phyloP scores from a whole-genome alignment of 2,329 filamentous ascomycete genomes.

The Colletotrichum agaves region DNA sequence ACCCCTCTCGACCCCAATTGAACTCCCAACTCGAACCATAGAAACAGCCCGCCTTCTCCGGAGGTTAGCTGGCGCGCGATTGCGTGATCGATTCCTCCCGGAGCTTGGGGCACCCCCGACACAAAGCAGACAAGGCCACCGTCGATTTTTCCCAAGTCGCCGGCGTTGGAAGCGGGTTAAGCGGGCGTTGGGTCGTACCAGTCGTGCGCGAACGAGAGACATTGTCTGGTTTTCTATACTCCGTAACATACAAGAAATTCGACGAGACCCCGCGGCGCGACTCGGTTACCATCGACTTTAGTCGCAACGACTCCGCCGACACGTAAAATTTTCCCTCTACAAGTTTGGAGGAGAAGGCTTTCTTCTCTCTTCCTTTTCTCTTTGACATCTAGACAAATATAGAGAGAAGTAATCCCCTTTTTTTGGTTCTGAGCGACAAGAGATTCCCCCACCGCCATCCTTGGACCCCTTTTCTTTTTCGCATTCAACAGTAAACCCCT shows the following conservation, averaged over 20 bases:
- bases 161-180: background rate
- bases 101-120: slow-evolving; percentile 26
- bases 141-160: slow-evolving; percentile 13
- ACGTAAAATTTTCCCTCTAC: background rate
- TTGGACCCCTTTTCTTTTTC: background rate
- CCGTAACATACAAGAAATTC: slow-evolving; percentile 32
- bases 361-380: slow-evolving; percentile 4
- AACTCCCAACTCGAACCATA: slow-evolving; percentile 17
- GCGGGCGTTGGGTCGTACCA: slow-evolving; percentile 4
- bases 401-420: too few relatives aligned
- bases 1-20: background rate
- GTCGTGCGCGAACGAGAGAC: slow-evolving; percentile 24
- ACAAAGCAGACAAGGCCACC: slow-evolving; percentile 12
- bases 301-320: slow-evolving; percentile 9
- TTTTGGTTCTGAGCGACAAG: background rate
- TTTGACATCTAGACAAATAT: background rate
- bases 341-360: background rate
- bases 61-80: slow-evolving; percentile 33
- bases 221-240: slow-evolving; percentile 18
- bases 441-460: slow-evolving; percentile 1
- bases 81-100: slow-evolving; percentile 37
- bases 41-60: background rate
- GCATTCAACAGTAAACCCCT: background rate
- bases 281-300: slow-evolving; percentile 31
- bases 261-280: slow-evolving; percentile 25